These are phyloP conservation scores for Yamadazyma blattariae DNA, from an alignment of 1,139 yeast species.

Conservation along the genomic window DNA sequence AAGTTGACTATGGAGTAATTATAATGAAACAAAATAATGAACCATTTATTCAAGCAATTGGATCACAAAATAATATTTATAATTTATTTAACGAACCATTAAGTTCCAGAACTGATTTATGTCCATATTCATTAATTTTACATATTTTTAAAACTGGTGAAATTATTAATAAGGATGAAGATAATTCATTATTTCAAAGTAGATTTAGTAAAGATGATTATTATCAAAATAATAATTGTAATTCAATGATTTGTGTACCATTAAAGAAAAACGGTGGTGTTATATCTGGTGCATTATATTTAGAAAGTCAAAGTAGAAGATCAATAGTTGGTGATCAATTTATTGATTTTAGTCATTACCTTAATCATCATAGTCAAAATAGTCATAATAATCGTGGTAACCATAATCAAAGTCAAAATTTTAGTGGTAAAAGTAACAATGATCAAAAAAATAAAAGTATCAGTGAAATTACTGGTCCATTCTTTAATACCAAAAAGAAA, in stretches of 20 bases:
- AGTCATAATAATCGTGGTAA: too few species aligned
- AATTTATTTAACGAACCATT: constrained; percentile 38
- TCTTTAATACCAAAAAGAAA: constrained; percentile 32
- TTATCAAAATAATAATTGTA: constrained; percentile 31
- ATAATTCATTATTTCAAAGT: constrained; percentile 32
- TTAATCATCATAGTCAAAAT: too few species aligned
- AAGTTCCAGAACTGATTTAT: constrained; percentile 39
- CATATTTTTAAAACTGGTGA: constrained; percentile 41
- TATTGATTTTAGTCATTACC: too few species aligned
- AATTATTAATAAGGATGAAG: constrained; percentile 35
- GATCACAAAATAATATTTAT: constrained; percentile 36
- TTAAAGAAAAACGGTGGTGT: constrained; percentile 42
- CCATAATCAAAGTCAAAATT: too few species aligned
- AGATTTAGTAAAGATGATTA: constrained; percentile 41
- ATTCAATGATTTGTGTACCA: constrained; percentile 46
- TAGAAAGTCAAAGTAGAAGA: constrained; percentile 33
- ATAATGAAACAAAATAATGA: constrained; percentile 36
- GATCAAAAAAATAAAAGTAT: background rate
- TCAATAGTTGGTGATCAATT: too few species aligned
- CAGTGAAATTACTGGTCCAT: constrained; percentile 6
- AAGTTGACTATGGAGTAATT: constrained; percentile 47
- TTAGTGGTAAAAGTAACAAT: background rate
- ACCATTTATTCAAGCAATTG: constrained; percentile 42
- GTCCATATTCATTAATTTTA: constrained; percentile 42
- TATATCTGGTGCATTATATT: constrained; percentile 44